Conservation (phyloP, 164 flowering plant species). For the Liquidambar formosana region DNA sequence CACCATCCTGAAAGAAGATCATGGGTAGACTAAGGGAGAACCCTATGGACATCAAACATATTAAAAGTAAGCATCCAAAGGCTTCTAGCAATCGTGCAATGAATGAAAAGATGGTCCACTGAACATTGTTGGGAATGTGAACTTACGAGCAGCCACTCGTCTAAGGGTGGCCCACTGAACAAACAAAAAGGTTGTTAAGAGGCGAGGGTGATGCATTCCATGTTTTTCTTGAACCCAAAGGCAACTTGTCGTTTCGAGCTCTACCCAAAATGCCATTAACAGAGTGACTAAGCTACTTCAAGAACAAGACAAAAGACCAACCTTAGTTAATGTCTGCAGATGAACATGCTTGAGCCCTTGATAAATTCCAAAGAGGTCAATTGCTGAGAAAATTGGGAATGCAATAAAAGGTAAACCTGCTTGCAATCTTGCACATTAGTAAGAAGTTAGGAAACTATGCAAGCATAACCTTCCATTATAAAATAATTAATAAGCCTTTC, state of each 20-base stretch:
- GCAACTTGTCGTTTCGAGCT: too few relatives aligned
- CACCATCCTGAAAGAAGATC: too few relatives aligned
- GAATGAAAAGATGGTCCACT: too few relatives aligned
- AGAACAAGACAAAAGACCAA: constrained; percentile 19
- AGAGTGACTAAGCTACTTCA: neutral
- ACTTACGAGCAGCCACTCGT: too few relatives aligned
- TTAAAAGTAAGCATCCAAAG: too few relatives aligned
- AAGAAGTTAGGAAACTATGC: constrained; percentile 12
- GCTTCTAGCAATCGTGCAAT: too few relatives aligned
- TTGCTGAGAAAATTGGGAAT: constrained; percentile 79
- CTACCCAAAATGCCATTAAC: neutral
- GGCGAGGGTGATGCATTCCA: too few relatives aligned
- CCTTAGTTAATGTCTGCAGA: constrained; percentile 91
- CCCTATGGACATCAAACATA: too few relatives aligned
- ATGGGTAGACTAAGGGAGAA: too few relatives aligned
- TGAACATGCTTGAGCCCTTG: constrained; percentile 89
- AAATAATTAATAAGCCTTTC: neutral
- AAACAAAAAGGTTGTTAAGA: too few relatives aligned
- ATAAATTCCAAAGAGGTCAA: constrained; percentile 81
- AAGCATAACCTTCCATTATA: neutral
- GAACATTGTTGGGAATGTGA: neutral
- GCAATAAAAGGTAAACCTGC: constrained; percentile 73
- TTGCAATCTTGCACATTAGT: constrained; percentile 48
- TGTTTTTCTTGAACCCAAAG: too few relatives aligned
- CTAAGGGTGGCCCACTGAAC: too few relatives aligned